Base-by-base conservation (phyloP, 306 rosid species). In the peach (Prunus persica) region DNA sequence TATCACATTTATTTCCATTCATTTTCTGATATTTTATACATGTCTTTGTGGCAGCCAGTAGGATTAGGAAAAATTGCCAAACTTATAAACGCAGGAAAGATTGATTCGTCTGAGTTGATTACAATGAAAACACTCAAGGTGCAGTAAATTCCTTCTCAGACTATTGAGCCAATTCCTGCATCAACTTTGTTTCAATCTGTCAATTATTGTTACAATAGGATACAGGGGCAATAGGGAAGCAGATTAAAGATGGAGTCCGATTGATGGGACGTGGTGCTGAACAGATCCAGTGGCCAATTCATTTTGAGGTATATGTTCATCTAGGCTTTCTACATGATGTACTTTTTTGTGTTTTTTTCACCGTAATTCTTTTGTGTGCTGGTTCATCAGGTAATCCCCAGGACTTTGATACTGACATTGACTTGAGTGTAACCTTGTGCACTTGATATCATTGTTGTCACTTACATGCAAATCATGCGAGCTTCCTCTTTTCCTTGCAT, bases 181-280 rank as follows among this genome's bases (percentile, higher is more conserved):
- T 84, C 25, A 11, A 20, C 67, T 63, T 79, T 63, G 56, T 69
- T 80, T 84, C 50, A 82, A 62, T 83, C 41, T 81, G 43, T 58
- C 75, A 69, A 73, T 66, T 41, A 73, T n/a, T 80, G 28, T 78
- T 77, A 72, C 80, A 78, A 72, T 76, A 94, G 98, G 98, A 94
- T 83, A 82, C 98, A 67, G 86, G 90, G 75, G 97, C 90, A 64
- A 87, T 94, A 58, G 96, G 97, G 77, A 94, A 94, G 83, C 98
- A 94, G 79, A 89, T 92, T 56, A 69, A 92, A 82, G 97, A 90
- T 79, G 98, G 97, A 75, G 96, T 94, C 10, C 80, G 98, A 81
- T 85, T 94, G 84, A 92, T 94, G 98, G 97, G 97, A 15, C 98
- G 98, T 38, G 96, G 98, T 64, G 88, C 97, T 68, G 97, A 94